phyloP scores from a whole-genome alignment of 129 eudicot species.

The Pulicaria dysenterica region DNA sequence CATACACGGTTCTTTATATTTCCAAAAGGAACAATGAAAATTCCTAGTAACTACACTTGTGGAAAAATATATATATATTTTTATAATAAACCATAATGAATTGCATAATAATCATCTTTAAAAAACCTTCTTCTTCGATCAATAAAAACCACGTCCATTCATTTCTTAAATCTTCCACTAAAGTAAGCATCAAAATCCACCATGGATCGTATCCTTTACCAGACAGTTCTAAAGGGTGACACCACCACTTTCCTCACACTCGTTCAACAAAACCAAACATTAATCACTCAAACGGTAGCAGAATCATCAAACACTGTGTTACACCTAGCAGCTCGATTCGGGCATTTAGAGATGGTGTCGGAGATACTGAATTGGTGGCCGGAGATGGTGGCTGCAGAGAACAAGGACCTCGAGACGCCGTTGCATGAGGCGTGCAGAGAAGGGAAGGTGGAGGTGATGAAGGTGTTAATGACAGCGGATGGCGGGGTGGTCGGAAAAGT shows the following conservation, averaged over 20 bases:
- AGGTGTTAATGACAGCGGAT: conserved; percentile 32
- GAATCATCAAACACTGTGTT: conserved; percentile 45
- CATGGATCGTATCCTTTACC: conserved; percentile 48
- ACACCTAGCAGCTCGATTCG: conserved; percentile 61
- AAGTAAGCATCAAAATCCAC: background rate
- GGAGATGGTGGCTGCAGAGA: conserved; percentile 45
- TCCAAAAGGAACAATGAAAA: background rate
- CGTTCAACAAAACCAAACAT: conserved; percentile 26
- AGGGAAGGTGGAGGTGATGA: conserved; percentile 45
- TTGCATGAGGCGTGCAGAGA: conserved; percentile 59
- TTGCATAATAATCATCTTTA: conserved; percentile 3
- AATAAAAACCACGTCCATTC: background rate
- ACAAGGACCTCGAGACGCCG: conserved; percentile 49
- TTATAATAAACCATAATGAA: conserved; percentile 5
- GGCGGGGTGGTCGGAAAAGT: conserved; percentile 40
- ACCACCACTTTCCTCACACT: conserved; percentile 34
- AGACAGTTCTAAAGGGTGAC: conserved; percentile 42
- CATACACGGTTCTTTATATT: background rate
- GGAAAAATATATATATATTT: conserved; percentile 10
- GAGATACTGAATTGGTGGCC: conserved; percentile 44
- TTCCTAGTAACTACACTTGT: conserved; percentile 23
- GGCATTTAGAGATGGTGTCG: conserved; percentile 39
- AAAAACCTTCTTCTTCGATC: background rate
- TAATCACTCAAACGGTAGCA: conserved; percentile 25
- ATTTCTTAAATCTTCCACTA: background rate